A percentile compares a stretch with the other conserved stretches of the same genome.
Conservation (phyloP, 441 rosid genomes). For the Melastoma candidum region DNA sequence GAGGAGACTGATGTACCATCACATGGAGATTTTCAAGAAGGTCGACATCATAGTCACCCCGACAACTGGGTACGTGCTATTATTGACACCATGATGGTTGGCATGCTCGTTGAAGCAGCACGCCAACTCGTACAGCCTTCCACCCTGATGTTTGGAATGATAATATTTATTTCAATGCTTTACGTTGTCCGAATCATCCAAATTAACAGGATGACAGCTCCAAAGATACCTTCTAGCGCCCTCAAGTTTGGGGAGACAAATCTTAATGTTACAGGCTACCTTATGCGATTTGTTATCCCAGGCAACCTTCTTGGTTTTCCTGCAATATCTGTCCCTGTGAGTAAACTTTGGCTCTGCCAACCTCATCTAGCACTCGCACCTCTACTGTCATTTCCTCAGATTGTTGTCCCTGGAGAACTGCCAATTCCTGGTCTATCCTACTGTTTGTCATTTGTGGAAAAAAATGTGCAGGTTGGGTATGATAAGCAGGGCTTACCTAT, state of each 20-base stretch:
- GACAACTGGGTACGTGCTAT: slow-evolving; percentile 48
- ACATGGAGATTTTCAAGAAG: slow-evolving; percentile 74
- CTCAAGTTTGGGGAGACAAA: slow-evolving; percentile 71
- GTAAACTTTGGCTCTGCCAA: slow-evolving; percentile 10
- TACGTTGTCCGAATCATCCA: neutral
- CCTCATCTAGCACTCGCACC: too few species aligned
- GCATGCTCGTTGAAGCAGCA: neutral
- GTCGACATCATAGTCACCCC: slow-evolving; percentile 85
- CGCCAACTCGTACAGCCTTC: neutral
- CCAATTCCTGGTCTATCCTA: neutral
- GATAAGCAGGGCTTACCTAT: slow-evolving; percentile 84
- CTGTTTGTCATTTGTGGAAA: slow-evolving; percentile 1
- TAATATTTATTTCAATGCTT: neutral
- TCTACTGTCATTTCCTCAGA: neutral
- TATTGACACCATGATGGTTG: neutral
- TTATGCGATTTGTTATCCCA: slow-evolving; percentile 55
- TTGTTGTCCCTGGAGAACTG: neutral
- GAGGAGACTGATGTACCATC: slow-evolving; percentile 66
- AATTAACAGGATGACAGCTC: slow-evolving; percentile 75
- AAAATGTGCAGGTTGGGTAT: slow-evolving; percentile 53
- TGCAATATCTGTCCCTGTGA: slow-evolving; percentile 76
- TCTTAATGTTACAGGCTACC: slow-evolving; percentile 56
- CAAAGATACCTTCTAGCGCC: slow-evolving; percentile 62
- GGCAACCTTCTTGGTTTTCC: slow-evolving; percentile 81
- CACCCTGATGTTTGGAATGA: slow-evolving; percentile 1